Percentiles rank a stretch among this genome's conserved stretches.
Evolutionary conservation across 2,329 filamentous ascomycete species (phyloP).

Genomic region (Periconia macrospinosa): DNA sequence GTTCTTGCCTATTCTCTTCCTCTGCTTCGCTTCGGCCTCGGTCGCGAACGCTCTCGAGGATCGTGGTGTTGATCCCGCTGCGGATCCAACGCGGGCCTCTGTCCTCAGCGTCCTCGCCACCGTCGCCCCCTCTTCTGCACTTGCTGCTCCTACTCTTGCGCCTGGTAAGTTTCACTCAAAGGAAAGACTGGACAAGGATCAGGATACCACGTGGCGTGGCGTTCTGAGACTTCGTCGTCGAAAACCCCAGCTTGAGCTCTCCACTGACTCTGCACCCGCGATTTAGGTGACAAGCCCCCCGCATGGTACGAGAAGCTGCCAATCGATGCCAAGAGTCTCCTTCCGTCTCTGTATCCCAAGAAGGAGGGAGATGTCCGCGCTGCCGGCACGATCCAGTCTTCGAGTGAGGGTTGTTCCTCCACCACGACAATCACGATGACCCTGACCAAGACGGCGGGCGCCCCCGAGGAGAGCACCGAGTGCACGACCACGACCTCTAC

Average conservation of each 20-base stretch:
- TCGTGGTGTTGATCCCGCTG: background rate
- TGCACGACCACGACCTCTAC: background rate
- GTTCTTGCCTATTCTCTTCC: background rate
- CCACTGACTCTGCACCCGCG: too few relatives aligned
- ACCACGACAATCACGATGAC: background rate
- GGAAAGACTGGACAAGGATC: too few relatives aligned
- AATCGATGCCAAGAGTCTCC: background rate
- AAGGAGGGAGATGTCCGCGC: background rate
- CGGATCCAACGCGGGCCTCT: background rate
- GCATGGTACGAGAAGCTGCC: background rate
- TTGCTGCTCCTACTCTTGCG: background rate
- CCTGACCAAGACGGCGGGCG: background rate
- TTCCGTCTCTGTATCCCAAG: background rate
- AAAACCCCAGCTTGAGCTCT: too few relatives aligned
- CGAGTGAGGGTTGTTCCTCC: background rate
- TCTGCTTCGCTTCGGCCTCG: background rate
- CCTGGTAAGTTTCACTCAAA: background rate
- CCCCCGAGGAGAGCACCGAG: background rate
- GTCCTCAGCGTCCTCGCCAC: background rate
- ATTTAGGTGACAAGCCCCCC: background rate
- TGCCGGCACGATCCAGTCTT: background rate
- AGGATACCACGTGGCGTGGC: too few relatives aligned
- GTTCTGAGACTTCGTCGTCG: too few relatives aligned
- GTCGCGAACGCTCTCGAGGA: background rate
- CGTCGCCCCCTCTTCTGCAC: background rate